phyloP scores from a whole-genome alignment of 169 alveolate genomes.

The Eimeria zaria region DNA sequence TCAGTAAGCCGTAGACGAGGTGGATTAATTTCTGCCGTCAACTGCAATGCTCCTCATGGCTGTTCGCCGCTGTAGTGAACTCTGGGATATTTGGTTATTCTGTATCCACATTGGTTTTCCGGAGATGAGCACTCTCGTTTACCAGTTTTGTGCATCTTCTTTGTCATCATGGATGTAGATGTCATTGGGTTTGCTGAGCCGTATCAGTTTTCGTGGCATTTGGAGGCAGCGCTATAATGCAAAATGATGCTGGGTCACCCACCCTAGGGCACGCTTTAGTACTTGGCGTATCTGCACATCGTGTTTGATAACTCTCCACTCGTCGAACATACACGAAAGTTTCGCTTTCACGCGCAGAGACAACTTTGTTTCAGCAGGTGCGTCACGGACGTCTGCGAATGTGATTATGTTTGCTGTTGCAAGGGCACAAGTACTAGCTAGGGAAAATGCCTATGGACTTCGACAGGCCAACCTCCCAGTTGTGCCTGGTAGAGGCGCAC shows the following conservation, averaged over 20 bases:
- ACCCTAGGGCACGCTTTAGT: neutral
- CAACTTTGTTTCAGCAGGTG: neutral
- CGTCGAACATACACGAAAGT: neutral
- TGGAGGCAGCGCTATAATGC: no score
- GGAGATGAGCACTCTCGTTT: no score
- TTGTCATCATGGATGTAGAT: no score
- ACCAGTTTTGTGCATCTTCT: no score
- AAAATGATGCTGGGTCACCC: neutral
- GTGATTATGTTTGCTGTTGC: no score
- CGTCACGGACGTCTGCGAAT: neutral
- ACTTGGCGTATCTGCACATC: neutral
- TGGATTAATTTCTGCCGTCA: neutral
- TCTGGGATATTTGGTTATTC: neutral
- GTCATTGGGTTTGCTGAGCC: no score
- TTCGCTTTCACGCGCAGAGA: neutral
- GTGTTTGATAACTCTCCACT: neutral
- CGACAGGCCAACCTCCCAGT: no score
- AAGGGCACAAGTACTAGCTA: no score
- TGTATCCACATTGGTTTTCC: neutral
- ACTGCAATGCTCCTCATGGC: neutral
- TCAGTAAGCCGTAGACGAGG: neutral
- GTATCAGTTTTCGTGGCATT: no score
- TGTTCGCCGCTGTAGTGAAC: neutral
- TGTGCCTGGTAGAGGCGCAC: no score
- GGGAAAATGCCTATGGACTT: no score